Base-by-base conservation (phyloP, 2,329 filamentous ascomycete species). In the Fusarium phyllophilum region DNA sequence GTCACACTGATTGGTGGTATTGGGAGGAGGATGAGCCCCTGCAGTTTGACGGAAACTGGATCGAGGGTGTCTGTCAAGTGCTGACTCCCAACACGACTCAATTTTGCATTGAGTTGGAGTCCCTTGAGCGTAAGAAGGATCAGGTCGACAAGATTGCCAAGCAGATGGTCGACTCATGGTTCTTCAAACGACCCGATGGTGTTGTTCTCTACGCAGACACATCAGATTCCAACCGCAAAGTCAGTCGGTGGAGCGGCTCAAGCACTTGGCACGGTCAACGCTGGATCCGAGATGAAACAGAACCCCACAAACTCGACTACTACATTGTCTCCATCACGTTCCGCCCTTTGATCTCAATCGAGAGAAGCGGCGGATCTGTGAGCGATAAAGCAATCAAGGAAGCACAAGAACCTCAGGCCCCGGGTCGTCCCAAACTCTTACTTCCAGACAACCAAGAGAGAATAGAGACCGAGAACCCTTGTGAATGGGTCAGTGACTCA, bases 101-200 rank as follows among this genome's bases (percentile, higher is more conserved):
- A 51, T 73, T 89, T 5, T 75, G 78, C 33, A 79, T 88, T 10
- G 85, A 88, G 45, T 77, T 88, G 22, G 88, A 89, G 77, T 85
- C 84, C 6, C 63, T 88, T 12, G 81, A 84, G 57, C 79, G 84
- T 18, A 86, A 86, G 68, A 83, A 82, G 61, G 74, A 69, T 0
- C 85, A 88, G 72, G 76, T 89, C 7, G 79, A 87, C 45, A 74
- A 76, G 13, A 85, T 89, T n/a, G 83, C 84, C 10, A 36, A 71
- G 20, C 64, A 75, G 22, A 77, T 76, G 72, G 38, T 62, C 14
- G 48, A 75, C 3, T 42, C 62, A 18, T 80, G 76, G 77, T 79
- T 62, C 54, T 75, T 78, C 34, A 72, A 72, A 62, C 78, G 81
- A 24, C 44, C n/a, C 4, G 82, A 84, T 42, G 82, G 80, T 2